Percentiles rank a stretch among this genome's conserved stretches.
phyloP scores from a whole-genome alignment of 306 rosid species.

The Vicia villosa region DNA sequence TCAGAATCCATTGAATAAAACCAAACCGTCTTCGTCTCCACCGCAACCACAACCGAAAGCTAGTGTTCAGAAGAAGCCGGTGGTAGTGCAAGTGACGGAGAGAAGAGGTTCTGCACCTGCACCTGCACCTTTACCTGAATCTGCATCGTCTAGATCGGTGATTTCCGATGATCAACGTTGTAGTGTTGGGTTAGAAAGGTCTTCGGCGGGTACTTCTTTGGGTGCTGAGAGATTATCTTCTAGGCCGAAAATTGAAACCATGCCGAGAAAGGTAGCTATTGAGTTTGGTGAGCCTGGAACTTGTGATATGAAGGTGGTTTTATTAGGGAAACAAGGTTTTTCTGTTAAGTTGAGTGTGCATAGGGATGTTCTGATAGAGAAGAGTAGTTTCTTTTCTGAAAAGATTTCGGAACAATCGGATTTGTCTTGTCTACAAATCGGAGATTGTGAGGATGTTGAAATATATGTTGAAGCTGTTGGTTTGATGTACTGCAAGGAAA shows the following conservation, averaged over 20 bases:
- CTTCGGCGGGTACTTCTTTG: constrained; percentile 51
- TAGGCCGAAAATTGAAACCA: constrained; percentile 67
- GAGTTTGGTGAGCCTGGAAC: constrained; percentile 98
- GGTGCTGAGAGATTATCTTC: constrained; percentile 62
- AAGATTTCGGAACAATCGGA: constrained; percentile 57
- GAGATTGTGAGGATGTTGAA: constrained; percentile 91
- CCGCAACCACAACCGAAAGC: constrained; percentile 34
- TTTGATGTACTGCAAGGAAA: constrained; percentile 90
- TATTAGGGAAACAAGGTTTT: constrained; percentile 87
- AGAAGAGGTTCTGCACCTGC: constrained; percentile 48
- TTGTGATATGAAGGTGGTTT: constrained; percentile 79
- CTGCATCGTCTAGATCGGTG: constrained; percentile 53
- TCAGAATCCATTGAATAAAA: constrained; percentile 71
- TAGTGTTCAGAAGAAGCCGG: constrained; percentile 59
- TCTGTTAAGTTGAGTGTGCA: constrained; percentile 92
- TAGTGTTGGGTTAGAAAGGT: constrained; percentile 47
- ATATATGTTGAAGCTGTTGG: constrained; percentile 90
- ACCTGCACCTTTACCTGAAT: constrained; percentile 14
- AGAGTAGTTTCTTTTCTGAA: constrained; percentile 70
- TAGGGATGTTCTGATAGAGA: constrained; percentile 62
- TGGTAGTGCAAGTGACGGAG: constrained; percentile 45
- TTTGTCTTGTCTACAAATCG: constrained; percentile 64
- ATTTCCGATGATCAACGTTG: constrained; percentile 60
- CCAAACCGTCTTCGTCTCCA: constrained; percentile 70
- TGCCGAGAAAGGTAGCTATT: constrained; percentile 92